Base-by-base conservation (phyloP, 2,329 filamentous ascomycete genomes). In the Verticillium longisporum region DNA sequence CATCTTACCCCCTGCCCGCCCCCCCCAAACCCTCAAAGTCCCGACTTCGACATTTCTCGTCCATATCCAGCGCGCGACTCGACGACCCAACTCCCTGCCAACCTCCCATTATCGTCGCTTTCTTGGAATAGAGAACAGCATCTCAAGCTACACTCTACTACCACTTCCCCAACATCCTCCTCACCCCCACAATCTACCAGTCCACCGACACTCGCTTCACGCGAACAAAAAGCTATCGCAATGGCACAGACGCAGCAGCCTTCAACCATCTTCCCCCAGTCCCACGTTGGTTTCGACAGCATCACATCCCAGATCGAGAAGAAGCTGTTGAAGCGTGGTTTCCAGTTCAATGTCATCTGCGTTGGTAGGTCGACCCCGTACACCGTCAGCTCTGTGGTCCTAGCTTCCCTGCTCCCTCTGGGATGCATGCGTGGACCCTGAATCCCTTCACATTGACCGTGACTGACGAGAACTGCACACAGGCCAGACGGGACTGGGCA, bases 341-440 rank as follows among this genome's bases (percentile, higher is more conserved):
- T 99, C 80, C 95, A 99, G 80, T 99, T 99, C 88, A 99, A 99
- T 78, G 90, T 98, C 74, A 98, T 98, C 79, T 97, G 93, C 77
- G 95, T 98, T 77, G 95, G 95, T 98, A 84, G 77, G 94, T 88
- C 65, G 33, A 41, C 21, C 58, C 53, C 26, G 14, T 21, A 37
- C 10, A 11, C 38, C 34, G 13, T 18, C 7, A 57, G 14, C 34
- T 31, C 21, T 18, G 38, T 58, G 56, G 56, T 32, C 56, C 56
- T 41, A 58, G 56, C 56, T 58, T 26, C 55, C 55, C n/a, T 18
- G 6, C 18, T n/a, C 9, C n/a, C 45, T 18, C 11, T 21, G 45
- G 45, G 18, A 36, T 36, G 9, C 13, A 36, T n/a, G 4, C 9
- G 45, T 18, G 45, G 18, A 53, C 45, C 45, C 45, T 53, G 45